Evolutionary conservation across 2,329 filamentous ascomycete genomes (phyloP).

Genomic region (Fusarium pseudonygamai): DNA sequence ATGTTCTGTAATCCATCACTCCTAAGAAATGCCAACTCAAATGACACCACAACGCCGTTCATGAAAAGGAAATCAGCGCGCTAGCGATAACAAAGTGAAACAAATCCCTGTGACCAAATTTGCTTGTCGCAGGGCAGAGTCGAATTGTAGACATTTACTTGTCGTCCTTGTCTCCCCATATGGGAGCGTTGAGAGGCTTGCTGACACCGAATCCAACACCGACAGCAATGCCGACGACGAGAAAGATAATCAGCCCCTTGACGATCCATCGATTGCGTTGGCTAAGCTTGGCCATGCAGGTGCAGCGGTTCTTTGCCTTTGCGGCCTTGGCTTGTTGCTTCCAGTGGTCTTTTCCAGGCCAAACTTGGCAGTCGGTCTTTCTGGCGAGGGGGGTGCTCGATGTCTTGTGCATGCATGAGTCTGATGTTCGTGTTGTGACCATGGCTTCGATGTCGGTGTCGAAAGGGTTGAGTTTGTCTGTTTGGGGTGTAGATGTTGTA

Average conservation of each 20-base stretch:
- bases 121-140: background rate
- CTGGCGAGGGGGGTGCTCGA: slow-evolving; percentile 43
- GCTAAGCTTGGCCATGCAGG: slow-evolving; percentile 63
- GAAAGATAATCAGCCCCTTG: slow-evolving; percentile 53
- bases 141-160: slow-evolving; percentile 2
- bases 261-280: slow-evolving; percentile 65
- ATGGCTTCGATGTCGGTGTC: slow-evolving; percentile 67
- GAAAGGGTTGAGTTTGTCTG: slow-evolving; percentile 60
- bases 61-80: slow-evolving; percentile 37
- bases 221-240: slow-evolving; percentile 64
- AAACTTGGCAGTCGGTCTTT: slow-evolving; percentile 63
- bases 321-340: slow-evolving; percentile 66
- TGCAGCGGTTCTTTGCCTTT: slow-evolving; percentile 61
- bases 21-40: slow-evolving; percentile 29
- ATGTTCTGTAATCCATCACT: slow-evolving; percentile 42
- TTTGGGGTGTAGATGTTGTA: slow-evolving; percentile 56
- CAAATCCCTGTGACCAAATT: background rate
- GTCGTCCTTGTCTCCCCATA: slow-evolving; percentile 58
- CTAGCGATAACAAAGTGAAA: slow-evolving; percentile 31
- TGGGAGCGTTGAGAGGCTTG: slow-evolving; percentile 67
- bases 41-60: slow-evolving; percentile 45
- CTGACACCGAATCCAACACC: slow-evolving; percentile 69
- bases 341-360: slow-evolving; percentile 70
- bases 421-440: slow-evolving; percentile 46
- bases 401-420: slow-evolving; percentile 46